Conservation (phyloP, 1,139 yeast species). For the Wickerhamomyces sp. region DNA sequence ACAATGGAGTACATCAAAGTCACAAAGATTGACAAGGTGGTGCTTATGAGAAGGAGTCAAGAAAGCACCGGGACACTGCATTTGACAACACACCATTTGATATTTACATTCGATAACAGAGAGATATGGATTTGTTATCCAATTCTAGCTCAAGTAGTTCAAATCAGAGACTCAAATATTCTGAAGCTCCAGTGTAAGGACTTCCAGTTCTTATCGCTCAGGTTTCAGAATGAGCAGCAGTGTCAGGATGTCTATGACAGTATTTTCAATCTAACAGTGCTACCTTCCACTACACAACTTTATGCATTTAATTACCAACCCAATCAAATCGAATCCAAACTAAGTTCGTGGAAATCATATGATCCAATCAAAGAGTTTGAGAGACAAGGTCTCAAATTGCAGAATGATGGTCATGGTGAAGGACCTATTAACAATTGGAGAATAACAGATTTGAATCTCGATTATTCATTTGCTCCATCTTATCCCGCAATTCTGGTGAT, state of each 20-base stretch:
- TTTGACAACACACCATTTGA: constrained; percentile 81
- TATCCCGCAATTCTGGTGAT: constrained; percentile 69
- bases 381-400: constrained; percentile 51
- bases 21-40: constrained; percentile 61
- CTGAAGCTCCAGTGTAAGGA: constrained; percentile 79
- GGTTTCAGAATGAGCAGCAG: constrained; percentile 54
- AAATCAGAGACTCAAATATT: constrained; percentile 46
- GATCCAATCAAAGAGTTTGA: constrained; percentile 59
- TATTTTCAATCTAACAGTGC: constrained; percentile 60
- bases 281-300: constrained; percentile 49
- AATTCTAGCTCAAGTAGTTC: constrained; percentile 38
- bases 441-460: constrained; percentile 54
- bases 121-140: constrained; percentile 96
- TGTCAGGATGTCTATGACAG: constrained; percentile 73
- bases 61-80: constrained; percentile 66
- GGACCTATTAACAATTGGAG: constrained; percentile 54
- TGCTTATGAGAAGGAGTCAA: constrained; percentile 66
- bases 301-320: constrained; percentile 72
- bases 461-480: constrained; percentile 67
- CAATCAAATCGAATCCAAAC: constrained; percentile 46
- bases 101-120: constrained; percentile 49
- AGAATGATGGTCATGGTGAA: constrained; percentile 6
- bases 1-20: constrained; percentile 55
- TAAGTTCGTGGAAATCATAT: constrained; percentile 72
- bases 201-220: constrained; percentile 79